A percentile compares a stretch with the other conserved stretches of the same genome.
Evolutionary conservation across 2,329 filamentous ascomycete species (phyloP).

Genomic region (Ilyonectria robusta): DNA sequence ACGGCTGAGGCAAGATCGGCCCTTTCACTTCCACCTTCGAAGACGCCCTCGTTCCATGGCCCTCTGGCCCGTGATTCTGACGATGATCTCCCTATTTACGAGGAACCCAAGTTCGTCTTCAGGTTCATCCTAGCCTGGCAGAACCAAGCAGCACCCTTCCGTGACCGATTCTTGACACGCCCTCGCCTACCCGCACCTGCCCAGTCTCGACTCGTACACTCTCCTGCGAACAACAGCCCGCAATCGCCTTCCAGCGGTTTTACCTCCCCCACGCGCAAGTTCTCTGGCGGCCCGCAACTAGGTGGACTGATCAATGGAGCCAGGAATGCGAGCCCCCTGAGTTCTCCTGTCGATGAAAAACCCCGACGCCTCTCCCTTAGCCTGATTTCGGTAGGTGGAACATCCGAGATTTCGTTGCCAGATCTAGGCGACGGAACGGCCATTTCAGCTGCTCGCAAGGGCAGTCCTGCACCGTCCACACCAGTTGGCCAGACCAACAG

Average conservation of each 20-base stretch:
- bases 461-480: slow-evolving; percentile 26
- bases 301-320: slow-evolving; percentile 65
- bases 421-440: slow-evolving; percentile 35
- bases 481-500: slow-evolving; percentile 37
- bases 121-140: slow-evolving; percentile 82
- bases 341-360: slow-evolving; percentile 50
- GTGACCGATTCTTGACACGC: slow-evolving; percentile 74
- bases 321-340: slow-evolving; percentile 62
- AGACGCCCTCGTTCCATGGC: slow-evolving; percentile 49
- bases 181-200: slow-evolving; percentile 80
- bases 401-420: slow-evolving; percentile 42
- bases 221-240: slow-evolving; percentile 56
- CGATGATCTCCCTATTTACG: slow-evolving; percentile 67
- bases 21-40: slow-evolving; percentile 54
- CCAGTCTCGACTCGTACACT: slow-evolving; percentile 71
- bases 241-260: slow-evolving; percentile 55
- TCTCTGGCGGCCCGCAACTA: slow-evolving; percentile 62
- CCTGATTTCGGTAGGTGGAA: slow-evolving; percentile 31
- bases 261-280: slow-evolving; percentile 61
- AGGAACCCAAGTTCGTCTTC: slow-evolving; percentile 75
- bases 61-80: slow-evolving; percentile 59
- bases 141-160: slow-evolving; percentile 66
- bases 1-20: slow-evolving; percentile 34
- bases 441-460: slow-evolving; percentile 21
- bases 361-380: slow-evolving; percentile 41